These are phyloP conservation scores for Solanum etuberosum DNA, from an alignment of 257 asterid species.

Conservation along the genomic window DNA sequence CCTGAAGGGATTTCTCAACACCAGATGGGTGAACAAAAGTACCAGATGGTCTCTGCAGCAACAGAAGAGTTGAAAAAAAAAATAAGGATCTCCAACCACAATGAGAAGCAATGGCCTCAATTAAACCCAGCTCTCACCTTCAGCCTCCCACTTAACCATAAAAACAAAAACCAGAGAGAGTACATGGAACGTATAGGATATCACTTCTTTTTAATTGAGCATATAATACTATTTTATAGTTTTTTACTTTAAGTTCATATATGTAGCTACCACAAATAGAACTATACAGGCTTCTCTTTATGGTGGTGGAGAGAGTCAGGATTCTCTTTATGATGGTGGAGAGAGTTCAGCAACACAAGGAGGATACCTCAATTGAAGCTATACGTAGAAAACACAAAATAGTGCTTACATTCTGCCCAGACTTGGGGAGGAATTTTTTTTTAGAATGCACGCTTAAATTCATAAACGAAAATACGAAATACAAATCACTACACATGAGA, in stretches of 20 bases:
- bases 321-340: neutral
- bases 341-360: neutral
- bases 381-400: neutral
- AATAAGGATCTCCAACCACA: neutral
- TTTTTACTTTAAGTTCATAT: neutral
- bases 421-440: neutral
- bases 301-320: neutral
- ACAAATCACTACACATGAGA: neutral
- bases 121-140: neutral
- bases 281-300: neutral
- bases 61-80: neutral
- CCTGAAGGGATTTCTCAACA: conserved; percentile 45
- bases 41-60: conserved; percentile 56
- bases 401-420: neutral
- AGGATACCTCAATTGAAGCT: neutral
- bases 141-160: neutral
- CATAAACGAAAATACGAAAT: neutral
- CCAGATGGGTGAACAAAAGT: conserved; percentile 72
- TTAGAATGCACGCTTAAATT: neutral
- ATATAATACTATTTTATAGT: neutral
- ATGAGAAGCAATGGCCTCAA: neutral
- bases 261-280: neutral
- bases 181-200: neutral
- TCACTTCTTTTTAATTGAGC: neutral
- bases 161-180: neutral